phyloP scores from a whole-genome alignment of 257 asterid species.

The Salvia miltiorrhiza region DNA sequence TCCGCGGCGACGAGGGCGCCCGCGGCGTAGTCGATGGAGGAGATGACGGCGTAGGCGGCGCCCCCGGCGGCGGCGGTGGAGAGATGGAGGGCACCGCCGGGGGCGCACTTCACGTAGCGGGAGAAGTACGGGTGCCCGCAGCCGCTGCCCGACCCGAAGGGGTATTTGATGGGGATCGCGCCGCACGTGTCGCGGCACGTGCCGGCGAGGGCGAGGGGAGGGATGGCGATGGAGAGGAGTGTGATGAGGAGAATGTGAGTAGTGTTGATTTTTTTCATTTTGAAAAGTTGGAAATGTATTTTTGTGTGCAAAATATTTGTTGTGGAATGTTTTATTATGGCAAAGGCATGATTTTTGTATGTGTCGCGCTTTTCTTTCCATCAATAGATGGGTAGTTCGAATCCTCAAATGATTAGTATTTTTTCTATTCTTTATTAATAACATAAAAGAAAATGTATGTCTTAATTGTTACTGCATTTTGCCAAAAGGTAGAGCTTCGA shows the following conservation, averaged over 20 bases:
- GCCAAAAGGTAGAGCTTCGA: slow-evolving; percentile 54
- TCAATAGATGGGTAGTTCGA: too few species aligned
- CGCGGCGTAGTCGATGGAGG: slow-evolving; percentile 55
- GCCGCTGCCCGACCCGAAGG: slow-evolving; percentile 60
- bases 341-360: background rate
- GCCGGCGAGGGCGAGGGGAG: slow-evolving; percentile 36
- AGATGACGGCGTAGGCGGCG: slow-evolving; percentile 33
- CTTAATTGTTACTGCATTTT: background rate
- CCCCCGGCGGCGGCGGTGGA: slow-evolving; percentile 34
- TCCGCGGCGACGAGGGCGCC: slow-evolving; percentile 38
- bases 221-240: slow-evolving; percentile 22
- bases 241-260: background rate
- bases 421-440: too few species aligned
- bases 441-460: too few species aligned
- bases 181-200: slow-evolving; percentile 56
- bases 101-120: slow-evolving; percentile 37
- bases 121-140: slow-evolving; percentile 66
- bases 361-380: too few species aligned
- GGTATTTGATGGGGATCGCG: slow-evolving; percentile 40
- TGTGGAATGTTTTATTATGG: background rate
- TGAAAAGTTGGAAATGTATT: background rate
- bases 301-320: background rate
- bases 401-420: too few species aligned
- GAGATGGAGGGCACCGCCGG: slow-evolving; percentile 34
- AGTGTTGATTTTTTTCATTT: slow-evolving; percentile 13